Conservation (phyloP, 164 flowering plant species). For the Vitis labrusca region DNA sequence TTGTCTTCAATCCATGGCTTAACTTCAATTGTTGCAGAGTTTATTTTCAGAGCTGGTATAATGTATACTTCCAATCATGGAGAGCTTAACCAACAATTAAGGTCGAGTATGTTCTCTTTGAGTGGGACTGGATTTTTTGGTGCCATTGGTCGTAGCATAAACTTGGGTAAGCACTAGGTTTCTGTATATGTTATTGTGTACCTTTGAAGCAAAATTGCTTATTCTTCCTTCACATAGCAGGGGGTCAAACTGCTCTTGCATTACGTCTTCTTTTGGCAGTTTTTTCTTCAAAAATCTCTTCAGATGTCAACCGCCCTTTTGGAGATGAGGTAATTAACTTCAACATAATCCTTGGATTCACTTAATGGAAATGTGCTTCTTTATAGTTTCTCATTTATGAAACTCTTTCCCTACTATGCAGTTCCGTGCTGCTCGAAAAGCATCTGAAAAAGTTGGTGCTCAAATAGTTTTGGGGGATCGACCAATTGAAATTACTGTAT, state of each 20-base stretch:
- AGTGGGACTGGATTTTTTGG: slow-evolving; percentile 81
- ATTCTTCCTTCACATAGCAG: slow-evolving; percentile 31
- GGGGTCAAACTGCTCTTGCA: slow-evolving; percentile 93
- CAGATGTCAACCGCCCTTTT: slow-evolving; percentile 70
- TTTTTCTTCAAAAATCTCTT: slow-evolving; percentile 84
- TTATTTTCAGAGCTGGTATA: slow-evolving; percentile 92
- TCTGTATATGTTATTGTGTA: not conserved
- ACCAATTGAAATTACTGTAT: slow-evolving; percentile 94
- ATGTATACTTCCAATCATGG: slow-evolving; percentile 62
- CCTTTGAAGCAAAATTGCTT: slow-evolving; percentile 1
- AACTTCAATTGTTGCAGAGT: slow-evolving; percentile 62
- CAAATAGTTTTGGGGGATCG: slow-evolving; percentile 95
- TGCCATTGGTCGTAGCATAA: slow-evolving; percentile 81
- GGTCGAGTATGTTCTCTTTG: slow-evolving; percentile 74
- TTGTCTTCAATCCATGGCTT: slow-evolving; percentile 27
- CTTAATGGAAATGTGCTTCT: not conserved
- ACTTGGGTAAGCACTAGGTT: slow-evolving; percentile 55
- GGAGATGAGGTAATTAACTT: slow-evolving; percentile 81
- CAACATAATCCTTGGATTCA: not conserved
- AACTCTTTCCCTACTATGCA: slow-evolving; percentile 20
- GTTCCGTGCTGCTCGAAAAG: slow-evolving; percentile 91
- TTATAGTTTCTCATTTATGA: not conserved
- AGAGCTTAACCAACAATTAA: slow-evolving; percentile 35
- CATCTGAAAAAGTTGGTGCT: slow-evolving; percentile 85
- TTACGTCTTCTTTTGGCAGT: slow-evolving; percentile 76